These are phyloP conservation scores for Aquilaria sinensis DNA, from an alignment of 345 rosid genomes.

Conservation along the genomic window DNA sequence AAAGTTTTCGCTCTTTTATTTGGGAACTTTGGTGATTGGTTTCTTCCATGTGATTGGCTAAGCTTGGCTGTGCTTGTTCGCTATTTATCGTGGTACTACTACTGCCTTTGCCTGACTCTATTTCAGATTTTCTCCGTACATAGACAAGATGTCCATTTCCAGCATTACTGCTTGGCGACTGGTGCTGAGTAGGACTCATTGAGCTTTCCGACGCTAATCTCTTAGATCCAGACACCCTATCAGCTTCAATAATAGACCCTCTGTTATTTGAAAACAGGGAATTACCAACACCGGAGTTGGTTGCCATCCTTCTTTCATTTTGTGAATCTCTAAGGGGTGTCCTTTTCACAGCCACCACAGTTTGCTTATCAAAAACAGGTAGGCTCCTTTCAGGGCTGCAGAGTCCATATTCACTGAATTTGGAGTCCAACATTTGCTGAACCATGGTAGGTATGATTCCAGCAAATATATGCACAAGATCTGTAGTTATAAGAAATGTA, in stretches of 20 bases:
- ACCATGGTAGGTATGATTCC: conserved; percentile 28
- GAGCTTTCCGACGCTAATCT: conserved; percentile 38
- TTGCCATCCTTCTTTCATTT: conserved; percentile 45
- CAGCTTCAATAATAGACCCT: conserved; percentile 25
- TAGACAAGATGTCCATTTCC: conserved; percentile 63
- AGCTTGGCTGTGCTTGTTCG: conserved; percentile 17
- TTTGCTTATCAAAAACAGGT: conserved; percentile 33
- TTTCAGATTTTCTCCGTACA: conserved; percentile 72
- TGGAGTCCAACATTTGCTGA: conserved; percentile 41
- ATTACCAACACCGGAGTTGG: conserved; percentile 22
- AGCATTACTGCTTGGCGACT: conserved; percentile 35
- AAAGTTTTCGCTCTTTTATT: conserved; percentile 34
- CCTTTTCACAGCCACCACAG: conserved; percentile 38
- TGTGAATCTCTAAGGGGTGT: conserved; percentile 53
- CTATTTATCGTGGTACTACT: conserved; percentile 1
- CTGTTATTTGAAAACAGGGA: conserved; percentile 38
- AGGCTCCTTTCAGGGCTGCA: conserved; percentile 31
- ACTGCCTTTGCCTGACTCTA: conserved; percentile 38
- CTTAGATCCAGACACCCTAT: conserved; percentile 51
- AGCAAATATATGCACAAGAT: too few species aligned
- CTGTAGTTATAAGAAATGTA: too few species aligned
- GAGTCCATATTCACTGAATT: conserved; percentile 31
- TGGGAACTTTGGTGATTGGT: conserved; percentile 23
- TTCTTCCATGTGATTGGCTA: conserved; percentile 20
- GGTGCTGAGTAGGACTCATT: conserved; percentile 27